Base-by-base conservation (phyloP, 345 rosid genomes). In the Abelmoschus esculentus region DNA sequence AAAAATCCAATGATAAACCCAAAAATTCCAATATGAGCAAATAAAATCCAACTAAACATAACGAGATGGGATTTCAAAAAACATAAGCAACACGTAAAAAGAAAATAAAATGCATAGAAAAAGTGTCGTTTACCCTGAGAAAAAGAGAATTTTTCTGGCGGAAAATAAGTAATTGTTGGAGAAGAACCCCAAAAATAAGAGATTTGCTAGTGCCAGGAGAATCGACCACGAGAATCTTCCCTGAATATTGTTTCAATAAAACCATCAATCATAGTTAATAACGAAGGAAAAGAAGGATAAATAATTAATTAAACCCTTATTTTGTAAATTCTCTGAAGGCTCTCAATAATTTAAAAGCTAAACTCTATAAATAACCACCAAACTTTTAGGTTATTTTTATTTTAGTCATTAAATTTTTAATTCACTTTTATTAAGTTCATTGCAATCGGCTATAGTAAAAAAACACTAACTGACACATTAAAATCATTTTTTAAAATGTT, bases 211-310 rank as follows among this genome's bases (percentile, higher is more conserved):
- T 19, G 56, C 76, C 63, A 17, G 73, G 52, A 44, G 71, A 75
- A 55, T 80, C 81, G 74, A 71, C 78, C 78, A 53, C 22, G 15
- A 73, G 74, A 75, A 82, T 77, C 76, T 60, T 57, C 74, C 70
- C 53, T 34, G 72, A 44, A 73, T 54, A 42, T 64, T 65, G 50
- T 61, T 50, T 38, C 10, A 61, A 38, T 19, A 63, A 19, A 63
- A 40, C n/a, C 67, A 63, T 40, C 52, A 44, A 12, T 5, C 14
- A 42, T 47, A 14, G 18, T 14, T 47, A 7, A 9, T 36, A 62
- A 26, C 44, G 13, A 5, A 55, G 4, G 69, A n/a, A 17, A 57
- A 19, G 6, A 13, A 13, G 38, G 36, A 7, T 18, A 40, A 31
- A 38, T 9, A 38, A 62, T 19, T 56, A 38, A 38, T 38, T 38